These are phyloP conservation scores for Nakazawaea ishiwadae DNA, from an alignment of 805 yeast species.

Conservation along the genomic window DNA sequence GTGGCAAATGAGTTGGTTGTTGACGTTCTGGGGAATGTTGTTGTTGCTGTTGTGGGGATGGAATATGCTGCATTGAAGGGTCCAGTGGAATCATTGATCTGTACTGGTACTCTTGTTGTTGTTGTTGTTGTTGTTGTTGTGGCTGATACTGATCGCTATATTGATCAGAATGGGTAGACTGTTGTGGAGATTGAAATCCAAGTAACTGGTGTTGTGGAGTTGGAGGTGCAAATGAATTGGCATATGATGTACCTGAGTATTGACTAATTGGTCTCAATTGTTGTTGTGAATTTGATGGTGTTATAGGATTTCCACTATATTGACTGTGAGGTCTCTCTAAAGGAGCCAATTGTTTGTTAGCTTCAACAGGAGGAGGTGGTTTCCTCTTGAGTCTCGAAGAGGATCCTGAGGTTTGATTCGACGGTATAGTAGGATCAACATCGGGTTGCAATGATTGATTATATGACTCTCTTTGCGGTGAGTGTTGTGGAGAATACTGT, in stretches of 20 bases:
- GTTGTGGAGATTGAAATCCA: background rate
- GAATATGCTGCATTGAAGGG: too few species aligned
- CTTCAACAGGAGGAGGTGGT: constrained; percentile 7
- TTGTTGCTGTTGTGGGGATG: too few species aligned
- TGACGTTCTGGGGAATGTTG: background rate
- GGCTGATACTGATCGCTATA: background rate
- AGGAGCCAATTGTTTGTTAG: background rate
- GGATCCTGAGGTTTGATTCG: background rate
- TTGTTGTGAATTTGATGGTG: constrained; percentile 6
- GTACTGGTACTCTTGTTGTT: background rate
- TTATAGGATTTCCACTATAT: constrained; percentile 3
- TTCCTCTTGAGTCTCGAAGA: constrained; percentile 6
- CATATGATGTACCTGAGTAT: constrained; percentile 4
- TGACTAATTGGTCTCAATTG: constrained; percentile 9
- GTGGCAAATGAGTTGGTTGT: background rate
- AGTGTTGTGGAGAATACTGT: too few species aligned
- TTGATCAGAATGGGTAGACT: background rate
- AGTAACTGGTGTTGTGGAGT: constrained; percentile 7
- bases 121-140: background rate
- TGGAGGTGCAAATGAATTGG: constrained; percentile 10
- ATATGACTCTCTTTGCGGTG: too few species aligned
- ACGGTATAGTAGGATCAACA: background rate
- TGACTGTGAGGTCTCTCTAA: constrained; percentile 6
- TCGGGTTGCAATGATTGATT: background rate
- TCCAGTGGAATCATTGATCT: background rate